These are phyloP conservation scores for Lipomyces sp. DNA, from an alignment of 805 yeast species.

Conservation along the genomic window DNA sequence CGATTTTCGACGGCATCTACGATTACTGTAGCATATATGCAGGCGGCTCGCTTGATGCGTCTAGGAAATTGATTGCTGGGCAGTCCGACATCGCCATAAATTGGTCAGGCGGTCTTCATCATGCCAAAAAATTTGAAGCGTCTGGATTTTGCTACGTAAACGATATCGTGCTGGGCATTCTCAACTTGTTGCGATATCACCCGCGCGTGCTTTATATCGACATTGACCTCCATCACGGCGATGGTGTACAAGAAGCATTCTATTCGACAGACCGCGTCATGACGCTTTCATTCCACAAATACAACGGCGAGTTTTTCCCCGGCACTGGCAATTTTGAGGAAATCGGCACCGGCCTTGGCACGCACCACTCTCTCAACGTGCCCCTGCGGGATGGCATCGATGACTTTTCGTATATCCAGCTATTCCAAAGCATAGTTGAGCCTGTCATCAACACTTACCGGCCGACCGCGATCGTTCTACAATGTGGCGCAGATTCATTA, in stretches of 20 bases:
- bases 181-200: slow-evolving; percentile 77
- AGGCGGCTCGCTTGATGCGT: slow-evolving; percentile 90
- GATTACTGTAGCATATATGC: slow-evolving; percentile 80
- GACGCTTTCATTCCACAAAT: slow-evolving; percentile 90
- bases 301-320: slow-evolving; percentile 87
- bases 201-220: slow-evolving; percentile 88
- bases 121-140: slow-evolving; percentile 88
- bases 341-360: slow-evolving; percentile 79
- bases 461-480: slow-evolving; percentile 95
- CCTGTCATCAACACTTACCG: slow-evolving; percentile 85
- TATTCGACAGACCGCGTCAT: slow-evolving; percentile 89
- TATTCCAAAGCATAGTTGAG: slow-evolving; percentile 77
- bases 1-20: slow-evolving; percentile 77
- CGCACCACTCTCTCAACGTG: slow-evolving; percentile 80
- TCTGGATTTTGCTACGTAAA: slow-evolving; percentile 90
- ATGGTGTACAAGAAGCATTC: slow-evolving; percentile 94
- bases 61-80: slow-evolving; percentile 77
- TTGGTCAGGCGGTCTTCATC: slow-evolving; percentile 93
- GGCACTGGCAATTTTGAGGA: slow-evolving; percentile 90
- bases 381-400: slow-evolving; percentile 93
- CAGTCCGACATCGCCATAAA: slow-evolving; percentile 91
- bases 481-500: slow-evolving; percentile 97
- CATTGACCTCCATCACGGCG: slow-evolving; percentile 92
- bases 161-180: slow-evolving; percentile 84
- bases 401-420: slow-evolving; percentile 70